Base-by-base conservation (phyloP, 2,329 filamentous ascomycete genomes). In the Raffaelea albimanens region DNA sequence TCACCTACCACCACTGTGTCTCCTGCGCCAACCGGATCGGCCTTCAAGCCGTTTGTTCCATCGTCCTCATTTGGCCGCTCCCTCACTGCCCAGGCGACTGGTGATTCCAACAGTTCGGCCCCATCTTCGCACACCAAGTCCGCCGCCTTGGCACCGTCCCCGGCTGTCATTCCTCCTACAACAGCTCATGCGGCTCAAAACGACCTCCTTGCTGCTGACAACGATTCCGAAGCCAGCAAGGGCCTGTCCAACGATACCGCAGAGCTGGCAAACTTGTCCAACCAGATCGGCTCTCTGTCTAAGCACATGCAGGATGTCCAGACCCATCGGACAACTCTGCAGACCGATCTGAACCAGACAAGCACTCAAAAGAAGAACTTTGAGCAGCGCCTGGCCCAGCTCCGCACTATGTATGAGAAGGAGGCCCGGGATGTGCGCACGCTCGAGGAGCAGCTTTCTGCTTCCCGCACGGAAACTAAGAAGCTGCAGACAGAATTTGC, bases 271-370 rank as follows among this genome's bases (percentile, higher is more conserved):
- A 97, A 98, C 61, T 74, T 98, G 56, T 96, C 91, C 1, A 97
- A 95, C 63, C 93, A 97, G 64, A 88, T 98, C 54, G 83, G 88
- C 29, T 91, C 86, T 2, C 68, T 98, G 47, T 85, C 90, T 0
- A 94, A 84, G 60, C 89, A 98, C 67, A 95, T 95, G 81, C 88
- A 95, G 61, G 88, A 91, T 56, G 85, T 95, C 2, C 88, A 95
- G 62, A 80, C 75, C 31, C 91, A 95, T 66, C 84, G 89, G 53
- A 77, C 72, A 5, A 78, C 80, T 2, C 85, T 85, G 0, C 89
- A 96, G 63, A 83, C 84, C 54, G 87, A 95, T 50, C 69, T 97
- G 45, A 85, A 77, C 52, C 87, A 90, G 59, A 83, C 86, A 29
- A 87, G 76, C 45, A 80, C 83, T 13, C 90, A 97, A 63, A 97